These are phyloP conservation scores for Elsinoe australis DNA, from an alignment of 2,329 filamentous ascomycete species.

Conservation along the genomic window DNA sequence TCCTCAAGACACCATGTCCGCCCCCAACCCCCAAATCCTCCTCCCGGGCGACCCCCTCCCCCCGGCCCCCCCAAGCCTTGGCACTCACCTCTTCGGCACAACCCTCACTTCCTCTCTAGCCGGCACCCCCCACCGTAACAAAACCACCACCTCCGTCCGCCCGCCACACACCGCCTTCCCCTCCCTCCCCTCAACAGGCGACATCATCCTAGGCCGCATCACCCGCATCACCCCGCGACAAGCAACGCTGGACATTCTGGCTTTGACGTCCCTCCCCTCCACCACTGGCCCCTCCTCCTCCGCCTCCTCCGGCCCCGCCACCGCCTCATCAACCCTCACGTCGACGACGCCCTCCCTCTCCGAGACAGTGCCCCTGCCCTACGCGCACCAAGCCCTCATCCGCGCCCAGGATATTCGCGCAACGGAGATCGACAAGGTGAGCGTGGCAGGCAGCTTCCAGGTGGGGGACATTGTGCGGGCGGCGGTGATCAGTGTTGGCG, in stretches of 20 bases:
- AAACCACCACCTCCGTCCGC: conserved; percentile 42
- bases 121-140: conserved; percentile 47
- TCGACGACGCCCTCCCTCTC: neutral
- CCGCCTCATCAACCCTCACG: conserved; percentile 12
- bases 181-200: conserved; percentile 74
- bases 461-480: conserved; percentile 88
- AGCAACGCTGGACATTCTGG: conserved; percentile 77
- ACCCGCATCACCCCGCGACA: conserved; percentile 78
- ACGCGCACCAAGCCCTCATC: conserved; percentile 30
- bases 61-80: conserved; percentile 63
- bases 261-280: conserved; percentile 43
- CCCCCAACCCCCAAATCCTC: conserved; percentile 9
- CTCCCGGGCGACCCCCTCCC: conserved; percentile 79
- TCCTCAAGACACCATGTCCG: too few relatives aligned
- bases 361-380: conserved; percentile 19
- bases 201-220: conserved; percentile 74
- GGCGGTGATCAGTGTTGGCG: conserved; percentile 73
- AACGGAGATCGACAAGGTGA: conserved; percentile 92
- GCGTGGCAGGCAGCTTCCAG: conserved; percentile 81
- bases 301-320: conserved; percentile 32
- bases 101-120: conserved; percentile 76
- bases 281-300: conserved; percentile 32
- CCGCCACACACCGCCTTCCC: conserved; percentile 41
- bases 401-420: conserved; percentile 74
- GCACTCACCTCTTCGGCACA: conserved; percentile 71